Conservation (phyloP, 2,329 filamentous ascomycete species). For the Fusarium sp. region DNA sequence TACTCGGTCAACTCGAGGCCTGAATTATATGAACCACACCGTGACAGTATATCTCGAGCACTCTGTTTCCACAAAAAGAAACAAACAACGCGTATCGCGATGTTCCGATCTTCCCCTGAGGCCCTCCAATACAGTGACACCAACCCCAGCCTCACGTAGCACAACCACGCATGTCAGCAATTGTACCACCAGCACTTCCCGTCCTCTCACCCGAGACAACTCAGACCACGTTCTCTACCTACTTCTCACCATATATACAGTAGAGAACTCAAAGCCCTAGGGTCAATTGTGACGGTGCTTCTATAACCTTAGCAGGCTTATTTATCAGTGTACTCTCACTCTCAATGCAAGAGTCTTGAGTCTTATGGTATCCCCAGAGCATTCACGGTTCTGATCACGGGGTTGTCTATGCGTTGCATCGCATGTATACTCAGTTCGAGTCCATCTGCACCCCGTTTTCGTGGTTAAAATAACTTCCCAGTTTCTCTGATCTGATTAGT, state of each 20-base stretch:
- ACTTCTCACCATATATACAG: rapidly evolving
- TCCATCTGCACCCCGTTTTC: not conserved
- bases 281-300: no score
- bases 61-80: not conserved
- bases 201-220: not conserved
- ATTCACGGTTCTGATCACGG: not conserved
- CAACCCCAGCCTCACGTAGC: not conserved
- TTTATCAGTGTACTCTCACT: no score
- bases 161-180: slow-evolving; percentile 1
- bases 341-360: not conserved
- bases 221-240: not conserved
- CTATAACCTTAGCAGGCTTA: no score
- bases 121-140: slow-evolving; percentile 1
- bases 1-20: rapidly evolving
- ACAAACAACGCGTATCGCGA: not conserved
- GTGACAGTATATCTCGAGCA: rapidly evolving
- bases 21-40: rapidly evolving
- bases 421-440: not conserved
- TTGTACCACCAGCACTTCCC: not conserved
- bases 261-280: no score
- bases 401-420: not conserved
- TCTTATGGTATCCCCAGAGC: no score
- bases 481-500: not conserved
- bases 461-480: not conserved
- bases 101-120: slow-evolving; percentile 3